phyloP scores from a whole-genome alignment of 1,284 basidiomycete genomes.

The Malassezia nana region DNA sequence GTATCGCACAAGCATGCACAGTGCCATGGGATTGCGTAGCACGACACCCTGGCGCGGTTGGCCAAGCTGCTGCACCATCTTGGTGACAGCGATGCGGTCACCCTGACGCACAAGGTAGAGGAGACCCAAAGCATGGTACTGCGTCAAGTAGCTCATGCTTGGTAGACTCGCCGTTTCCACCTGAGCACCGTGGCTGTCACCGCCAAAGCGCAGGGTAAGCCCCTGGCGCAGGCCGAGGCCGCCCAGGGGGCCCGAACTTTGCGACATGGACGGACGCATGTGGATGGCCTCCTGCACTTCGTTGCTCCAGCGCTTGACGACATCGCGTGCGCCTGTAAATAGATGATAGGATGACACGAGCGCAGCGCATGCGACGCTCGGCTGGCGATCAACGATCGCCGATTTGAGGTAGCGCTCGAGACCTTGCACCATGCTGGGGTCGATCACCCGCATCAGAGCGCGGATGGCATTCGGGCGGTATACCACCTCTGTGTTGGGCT shows the following conservation, averaged over 20 bases:
- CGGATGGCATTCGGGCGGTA: conserved; percentile 97
- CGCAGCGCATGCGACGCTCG: conserved; percentile 88
- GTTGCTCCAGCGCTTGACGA: conserved; percentile 81
- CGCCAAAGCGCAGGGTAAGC: conserved; percentile 29
- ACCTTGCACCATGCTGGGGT: conserved; percentile 93
- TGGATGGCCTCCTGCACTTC: conserved; percentile 94
- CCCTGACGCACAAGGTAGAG: conserved; percentile 91
- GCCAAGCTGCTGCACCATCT: conserved; percentile 84
- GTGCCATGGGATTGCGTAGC: conserved; percentile 90
- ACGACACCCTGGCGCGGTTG: conserved; percentile 57
- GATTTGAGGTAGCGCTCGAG: conserved; percentile 99
- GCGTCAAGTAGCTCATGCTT: conserved; percentile 64
- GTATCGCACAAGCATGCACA: conserved; percentile 97
- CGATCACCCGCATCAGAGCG: conserved; percentile 89
- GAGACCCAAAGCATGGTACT: conserved; percentile 92
- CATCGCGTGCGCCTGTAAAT: conserved; percentile 81
- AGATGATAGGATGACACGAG: conserved; percentile 95
- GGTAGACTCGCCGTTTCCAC: conserved; percentile 62
- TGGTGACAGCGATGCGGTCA: conserved; percentile 96
- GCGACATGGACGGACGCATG: conserved; percentile 22
- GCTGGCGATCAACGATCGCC: conserved; percentile 92
- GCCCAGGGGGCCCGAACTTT: conserved; percentile 28
- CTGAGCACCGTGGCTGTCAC: conserved; percentile 20
- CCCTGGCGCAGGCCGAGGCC: conserved; percentile 52
- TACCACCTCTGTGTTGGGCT: conserved; percentile 95